Evolutionary conservation across 495 filamentous ascomycete genomes (phyloP).

Genomic region (Xylaria intraflava): DNA sequence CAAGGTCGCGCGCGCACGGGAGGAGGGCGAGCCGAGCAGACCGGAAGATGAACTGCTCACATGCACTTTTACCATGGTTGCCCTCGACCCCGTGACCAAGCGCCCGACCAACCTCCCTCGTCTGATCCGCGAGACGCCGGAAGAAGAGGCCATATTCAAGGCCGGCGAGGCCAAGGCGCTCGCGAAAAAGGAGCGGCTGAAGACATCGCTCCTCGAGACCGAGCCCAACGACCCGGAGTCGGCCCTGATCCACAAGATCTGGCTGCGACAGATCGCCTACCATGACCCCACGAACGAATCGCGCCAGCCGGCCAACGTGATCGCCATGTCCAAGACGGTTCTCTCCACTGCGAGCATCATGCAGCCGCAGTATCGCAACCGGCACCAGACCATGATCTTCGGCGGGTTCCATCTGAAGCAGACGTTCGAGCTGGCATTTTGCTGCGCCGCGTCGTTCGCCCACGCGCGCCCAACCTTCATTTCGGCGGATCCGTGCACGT

Average conservation of each 20-base stretch:
- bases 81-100: constrained; percentile 67
- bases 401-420: constrained; percentile 78
- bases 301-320: constrained; percentile 54
- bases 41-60: constrained; percentile 68
- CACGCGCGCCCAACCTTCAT: constrained; percentile 72
- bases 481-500: constrained; percentile 71
- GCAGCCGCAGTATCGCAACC: constrained; percentile 81
- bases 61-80: constrained; percentile 80
- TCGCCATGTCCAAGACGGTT: constrained; percentile 61
- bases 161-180: constrained; percentile 67
- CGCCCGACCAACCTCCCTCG: constrained; percentile 49
- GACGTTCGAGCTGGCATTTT: constrained; percentile 84
- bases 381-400: constrained; percentile 88
- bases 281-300: constrained; percentile 54
- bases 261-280: constrained; percentile 66
- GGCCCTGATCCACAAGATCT: constrained; percentile 72
- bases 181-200: constrained; percentile 61
- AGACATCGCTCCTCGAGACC: constrained; percentile 59
- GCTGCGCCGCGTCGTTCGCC: constrained; percentile 71
- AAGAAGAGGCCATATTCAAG: constrained; percentile 61
- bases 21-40: constrained; percentile 49
- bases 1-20: constrained; percentile 60
- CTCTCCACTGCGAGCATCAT: constrained; percentile 72
- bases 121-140: constrained; percentile 58
- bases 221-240: constrained; percentile 72